Percentiles rank a stretch among this genome's conserved stretches.
These are phyloP conservation scores for Leptographium radiaticola DNA, from an alignment of 2,329 filamentous ascomycete genomes.

Conservation along the genomic window DNA sequence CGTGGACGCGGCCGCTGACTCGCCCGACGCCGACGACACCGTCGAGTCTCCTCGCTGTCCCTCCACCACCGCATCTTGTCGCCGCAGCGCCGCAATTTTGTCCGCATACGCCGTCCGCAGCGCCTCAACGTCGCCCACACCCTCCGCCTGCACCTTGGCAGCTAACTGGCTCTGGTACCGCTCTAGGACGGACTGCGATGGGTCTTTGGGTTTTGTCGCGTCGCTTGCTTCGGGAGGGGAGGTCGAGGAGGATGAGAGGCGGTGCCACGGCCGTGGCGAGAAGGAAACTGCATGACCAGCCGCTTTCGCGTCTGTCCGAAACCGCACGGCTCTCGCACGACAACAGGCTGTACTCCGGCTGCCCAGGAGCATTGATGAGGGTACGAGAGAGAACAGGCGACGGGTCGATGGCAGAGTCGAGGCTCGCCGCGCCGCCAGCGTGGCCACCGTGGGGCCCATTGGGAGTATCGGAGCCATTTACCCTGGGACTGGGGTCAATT, in stretches of 20 bases:
- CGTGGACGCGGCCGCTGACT: not conserved
- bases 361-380: not conserved
- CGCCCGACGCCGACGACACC: not conserved
- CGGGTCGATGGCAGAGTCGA: not conserved
- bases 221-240: not conserved
- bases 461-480: not conserved
- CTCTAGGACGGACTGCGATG: conserved; percentile 50
- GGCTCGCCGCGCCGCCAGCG: too few relatives aligned
- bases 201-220: conserved; percentile 25
- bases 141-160: conserved; percentile 63
- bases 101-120: conserved; percentile 75
- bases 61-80: conserved; percentile 44
- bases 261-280: not conserved
- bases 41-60: not conserved
- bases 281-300: too few relatives aligned
- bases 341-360: not conserved
- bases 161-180: conserved; percentile 82
- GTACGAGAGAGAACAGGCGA: not conserved
- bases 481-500: too few relatives aligned
- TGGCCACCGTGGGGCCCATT: not conserved
- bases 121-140: conserved; percentile 56
- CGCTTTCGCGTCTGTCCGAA: not conserved
- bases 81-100: conserved; percentile 62
- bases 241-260: not conserved
- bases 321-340: not conserved